Percentiles rank a stretch among this genome's conserved stretches.
Conservation (phyloP, 441 rosid species). For the Erodium moschatum region DNA sequence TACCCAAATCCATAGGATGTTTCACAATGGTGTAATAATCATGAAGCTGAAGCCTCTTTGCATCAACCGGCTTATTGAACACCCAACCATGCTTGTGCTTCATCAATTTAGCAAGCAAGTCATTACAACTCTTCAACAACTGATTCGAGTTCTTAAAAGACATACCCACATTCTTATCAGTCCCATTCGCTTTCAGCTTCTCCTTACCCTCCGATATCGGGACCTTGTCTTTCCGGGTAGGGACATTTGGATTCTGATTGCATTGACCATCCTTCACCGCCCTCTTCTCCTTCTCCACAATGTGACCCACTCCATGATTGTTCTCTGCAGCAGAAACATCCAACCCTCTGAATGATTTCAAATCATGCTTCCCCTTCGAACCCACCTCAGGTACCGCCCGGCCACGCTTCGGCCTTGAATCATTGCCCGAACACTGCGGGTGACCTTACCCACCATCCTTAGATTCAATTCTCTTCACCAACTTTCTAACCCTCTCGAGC, state of each 20-base stretch:
- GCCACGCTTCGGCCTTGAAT: slow-evolving; percentile 34
- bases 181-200: no score
- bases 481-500: slow-evolving; percentile 60
- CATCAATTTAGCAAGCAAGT: slow-evolving; percentile 79
- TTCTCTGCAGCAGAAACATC: no score
- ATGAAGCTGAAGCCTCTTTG: slow-evolving; percentile 58
- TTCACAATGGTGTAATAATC: slow-evolving; percentile 72
- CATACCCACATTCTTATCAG: background rate
- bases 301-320: slow-evolving; percentile 44
- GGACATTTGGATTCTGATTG: slow-evolving; percentile 57
- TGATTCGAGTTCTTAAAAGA: slow-evolving; percentile 20
- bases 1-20: slow-evolving; percentile 96
- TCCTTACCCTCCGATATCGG: slow-evolving; percentile 29
- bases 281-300: slow-evolving; percentile 84
- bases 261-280: slow-evolving; percentile 32
- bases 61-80: slow-evolving; percentile 88
- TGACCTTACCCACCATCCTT: slow-evolving; percentile 41
- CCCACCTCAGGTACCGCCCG: slow-evolving; percentile 17
- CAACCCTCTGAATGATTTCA: slow-evolving; percentile 53
- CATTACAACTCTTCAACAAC: slow-evolving; percentile 46
- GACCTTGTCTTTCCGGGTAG: slow-evolving; percentile 88
- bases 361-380: slow-evolving; percentile 35
- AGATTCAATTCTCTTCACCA: slow-evolving; percentile 72
- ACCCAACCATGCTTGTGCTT: slow-evolving; percentile 98
- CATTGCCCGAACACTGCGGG: background rate